Base-by-base conservation (phyloP, 2,329 filamentous ascomycete species). In the Sarocladiaceae sp. region DNA sequence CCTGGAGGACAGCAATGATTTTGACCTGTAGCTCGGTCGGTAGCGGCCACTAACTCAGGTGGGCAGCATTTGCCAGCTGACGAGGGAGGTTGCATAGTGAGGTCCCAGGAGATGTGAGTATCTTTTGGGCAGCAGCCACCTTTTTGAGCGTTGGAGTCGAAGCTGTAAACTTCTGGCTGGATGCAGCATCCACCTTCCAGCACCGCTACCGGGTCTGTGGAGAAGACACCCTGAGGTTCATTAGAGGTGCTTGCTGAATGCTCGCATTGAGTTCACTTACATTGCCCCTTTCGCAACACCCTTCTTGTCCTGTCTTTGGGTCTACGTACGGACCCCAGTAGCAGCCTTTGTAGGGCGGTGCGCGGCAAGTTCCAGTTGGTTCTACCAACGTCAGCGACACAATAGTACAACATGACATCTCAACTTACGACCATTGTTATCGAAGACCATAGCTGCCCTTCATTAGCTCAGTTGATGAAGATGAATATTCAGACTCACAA, bases 101-200 rank as follows among this genome's bases (percentile, higher is more conserved):
- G 25, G 31, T 47, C 42, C 42, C 42, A 47, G 42, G 42, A n/a
- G 4, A 47, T 7, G 42, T 47, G 42, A 6, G 22, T 47, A 12
- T 47, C 42, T 12, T 47, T 47, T 22, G 42, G 42, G 31, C 42
- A 47, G 26, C 42, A 47, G 18, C 42, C 42, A 25, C 42, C 42
- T 25, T 47, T 47, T 20, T 31, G 10, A 5, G 42, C 42, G 18
- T 31, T 28, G 23, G 42, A n/a, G 18, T 47, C 42, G 26, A n/a
- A 47, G 4, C 11, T 47, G 42, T 47, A 47, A 4, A 17, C 20
- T 12, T 17, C n/a, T 4, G 42, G 42, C 15, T 28, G 5, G 17
- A 47, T 5, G 25, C 42, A 47, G 42, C 42, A 47, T 5, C 42
- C 42, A 8, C 42, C 42, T 20, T 47, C 42, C 13, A 47, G 17